phyloP scores from a whole-genome alignment of 2,329 filamentous ascomycete species.

The Ustulina deusta region DNA sequence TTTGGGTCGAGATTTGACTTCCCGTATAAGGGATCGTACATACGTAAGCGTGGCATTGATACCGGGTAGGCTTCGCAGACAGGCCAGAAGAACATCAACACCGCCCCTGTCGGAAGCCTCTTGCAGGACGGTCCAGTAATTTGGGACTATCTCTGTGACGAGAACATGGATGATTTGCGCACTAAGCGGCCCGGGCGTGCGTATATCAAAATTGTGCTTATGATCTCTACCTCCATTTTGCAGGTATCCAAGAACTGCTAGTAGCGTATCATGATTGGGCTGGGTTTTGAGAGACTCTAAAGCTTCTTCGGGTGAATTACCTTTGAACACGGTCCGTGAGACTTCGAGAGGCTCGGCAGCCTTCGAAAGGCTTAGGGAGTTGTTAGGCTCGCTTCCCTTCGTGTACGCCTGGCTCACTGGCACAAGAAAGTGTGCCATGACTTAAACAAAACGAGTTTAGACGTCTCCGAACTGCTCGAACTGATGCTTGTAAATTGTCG shows the following conservation, averaged over 20 bases:
- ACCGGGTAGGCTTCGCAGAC: conserved; percentile 79
- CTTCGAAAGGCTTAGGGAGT: conserved; percentile 55
- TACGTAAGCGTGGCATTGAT: conserved; percentile 81
- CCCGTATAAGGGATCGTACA: conserved; percentile 70
- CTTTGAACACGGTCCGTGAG: conserved; percentile 40
- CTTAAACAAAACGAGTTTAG: not conserved
- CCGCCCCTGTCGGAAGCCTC: conserved; percentile 58
- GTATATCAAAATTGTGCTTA: conserved; percentile 64
- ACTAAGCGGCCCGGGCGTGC: conserved; percentile 72
- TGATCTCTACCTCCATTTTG: conserved; percentile 47
- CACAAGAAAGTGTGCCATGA: conserved; percentile 68
- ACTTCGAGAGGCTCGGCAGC: conserved; percentile 36
- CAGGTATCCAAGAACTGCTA: conserved; percentile 66
- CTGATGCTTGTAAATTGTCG: conserved; percentile 3
- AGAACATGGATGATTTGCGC: conserved; percentile 82
- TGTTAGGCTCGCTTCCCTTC: conserved; percentile 54
- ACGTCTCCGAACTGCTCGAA: not conserved
- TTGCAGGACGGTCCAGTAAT: conserved; percentile 80
- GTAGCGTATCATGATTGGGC: conserved; percentile 70
- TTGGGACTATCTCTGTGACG: conserved; percentile 79
- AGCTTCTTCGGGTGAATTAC: conserved; percentile 60
- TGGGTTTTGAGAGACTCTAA: conserved; percentile 71
- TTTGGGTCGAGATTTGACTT: conserved; percentile 57
- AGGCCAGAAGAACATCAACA: conserved; percentile 67
- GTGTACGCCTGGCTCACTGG: conserved; percentile 66